Base-by-base conservation (phyloP, 2,329 filamentous ascomycete genomes). In the Fusarium guadeloupense region DNA sequence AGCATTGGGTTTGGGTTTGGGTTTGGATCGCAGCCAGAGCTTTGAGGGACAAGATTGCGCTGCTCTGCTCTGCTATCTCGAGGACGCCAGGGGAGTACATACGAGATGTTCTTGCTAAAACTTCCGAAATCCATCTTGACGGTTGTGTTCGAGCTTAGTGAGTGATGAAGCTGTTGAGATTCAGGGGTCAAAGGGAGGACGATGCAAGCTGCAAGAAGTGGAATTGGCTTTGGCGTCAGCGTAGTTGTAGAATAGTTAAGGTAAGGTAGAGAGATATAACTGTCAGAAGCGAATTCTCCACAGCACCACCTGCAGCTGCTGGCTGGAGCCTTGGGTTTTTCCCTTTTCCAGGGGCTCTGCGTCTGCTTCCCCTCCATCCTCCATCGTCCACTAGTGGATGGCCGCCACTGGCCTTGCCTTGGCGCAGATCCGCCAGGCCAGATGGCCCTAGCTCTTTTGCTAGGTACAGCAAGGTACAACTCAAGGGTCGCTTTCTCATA, bases 101-200 rank as follows among this genome's bases (percentile, higher is more conserved):
- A 86, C 84, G 78, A 82, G 71, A 86, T 72, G 72, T 78, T 81
- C 72, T 83, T 85, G 71, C 83, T 80, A 54, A 86, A 77, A 67
- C 78, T 83, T 73, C 84, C 85, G 78, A 86, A 86, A 69, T 86
- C 83, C 83, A 85, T 86, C 54, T 62, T 75, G 68, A 28, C 54
- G 33, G 51, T 30, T 42, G 7, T 50, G 26, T 37, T n/a, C 43
- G 28, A 46, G 39, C 54, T 45, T 31, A 53, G 42, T 53, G 38
- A 34, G 41, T 47, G 43, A 28, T 37, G 44, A 31, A 23, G 30
- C 16, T 37, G 28, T 46, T 47, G 37, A 57, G 41, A 43, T 52
- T 61, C 45, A 54, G 52, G 51, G 51, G 45, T 37, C 41, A 60
- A n/a, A 40, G 45, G 47, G 59, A 62, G 55, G 50, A 49, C n/a